Percentiles rank a stretch among this genome's conserved stretches.
Conservation (phyloP, 2,329 filamentous ascomycete genomes). For the Nigrograna mackinnonii region DNA sequence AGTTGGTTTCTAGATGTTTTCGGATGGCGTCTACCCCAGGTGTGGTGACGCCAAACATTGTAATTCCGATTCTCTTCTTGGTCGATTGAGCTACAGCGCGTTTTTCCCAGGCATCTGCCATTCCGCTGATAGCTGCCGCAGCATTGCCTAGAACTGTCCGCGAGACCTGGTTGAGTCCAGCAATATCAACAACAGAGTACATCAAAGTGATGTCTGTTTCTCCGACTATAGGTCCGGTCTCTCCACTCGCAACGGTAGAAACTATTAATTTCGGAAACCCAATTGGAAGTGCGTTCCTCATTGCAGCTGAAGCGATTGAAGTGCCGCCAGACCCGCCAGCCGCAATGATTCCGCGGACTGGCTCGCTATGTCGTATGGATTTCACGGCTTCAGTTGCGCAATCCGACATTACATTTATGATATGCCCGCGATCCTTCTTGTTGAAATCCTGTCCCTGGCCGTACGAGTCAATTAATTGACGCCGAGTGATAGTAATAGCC, state of each 20-base stretch:
- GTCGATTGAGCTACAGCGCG: neutral
- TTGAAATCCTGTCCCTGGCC: too few species aligned
- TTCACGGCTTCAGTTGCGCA: constrained; percentile 4
- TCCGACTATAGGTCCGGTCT: constrained; percentile 66
- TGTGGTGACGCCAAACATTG: constrained; percentile 77
- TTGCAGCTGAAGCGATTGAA: constrained; percentile 61
- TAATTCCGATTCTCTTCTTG: constrained; percentile 63
- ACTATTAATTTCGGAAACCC: constrained; percentile 73
- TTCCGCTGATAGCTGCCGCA: constrained; percentile 62
- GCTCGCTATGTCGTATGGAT: constrained; percentile 38
- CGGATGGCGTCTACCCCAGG: constrained; percentile 64
- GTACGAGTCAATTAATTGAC: neutral
- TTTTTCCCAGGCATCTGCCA: constrained; percentile 52
- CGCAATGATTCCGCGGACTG: constrained; percentile 61
- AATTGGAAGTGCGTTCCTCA: constrained; percentile 64
- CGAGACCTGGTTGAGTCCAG: constrained; percentile 65
- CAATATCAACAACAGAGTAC: constrained; percentile 73
- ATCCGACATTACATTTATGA: too few species aligned
- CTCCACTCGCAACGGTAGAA: constrained; percentile 70
- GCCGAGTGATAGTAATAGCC: neutral
- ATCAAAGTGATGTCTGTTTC: constrained; percentile 72
- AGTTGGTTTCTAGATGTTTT: constrained; percentile 44
- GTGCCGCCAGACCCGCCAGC: constrained; percentile 68
- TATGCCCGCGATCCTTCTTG: too few species aligned
- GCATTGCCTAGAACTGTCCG: constrained; percentile 64